Percentiles rank a stretch among this genome's conserved stretches.
These are phyloP conservation scores for Taphrina deformans DNA, from an alignment of 1,139 yeast genomes.

Conservation along the genomic window DNA sequence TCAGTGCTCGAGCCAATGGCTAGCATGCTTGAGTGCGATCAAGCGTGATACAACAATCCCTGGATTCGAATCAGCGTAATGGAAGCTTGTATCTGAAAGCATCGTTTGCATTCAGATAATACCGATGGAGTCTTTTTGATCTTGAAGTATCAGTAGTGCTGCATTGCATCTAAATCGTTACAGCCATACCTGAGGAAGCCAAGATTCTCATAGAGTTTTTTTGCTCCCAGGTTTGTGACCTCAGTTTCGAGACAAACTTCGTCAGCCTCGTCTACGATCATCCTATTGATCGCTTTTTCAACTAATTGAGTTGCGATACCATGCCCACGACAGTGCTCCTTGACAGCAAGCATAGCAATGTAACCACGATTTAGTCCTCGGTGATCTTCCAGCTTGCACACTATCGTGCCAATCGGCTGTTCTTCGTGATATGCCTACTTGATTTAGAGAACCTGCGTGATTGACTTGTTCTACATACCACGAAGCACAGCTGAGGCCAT, in stretches of 20 bases:
- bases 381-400: constrained; percentile 81
- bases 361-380: constrained; percentile 74
- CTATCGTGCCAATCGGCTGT: constrained; percentile 71
- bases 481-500: constrained; percentile 64
- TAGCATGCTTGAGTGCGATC: too few relatives aligned
- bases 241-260: constrained; percentile 88
- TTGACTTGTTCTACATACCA: constrained; percentile 40
- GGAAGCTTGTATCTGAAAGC: constrained; percentile 81
- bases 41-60: too few relatives aligned
- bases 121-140: constrained; percentile 71
- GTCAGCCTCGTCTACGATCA: constrained; percentile 67
- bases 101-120: constrained; percentile 88
- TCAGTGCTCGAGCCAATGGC: too few relatives aligned
- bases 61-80: neutral
- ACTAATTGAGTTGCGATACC: constrained; percentile 77
- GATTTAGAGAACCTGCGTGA: neutral
- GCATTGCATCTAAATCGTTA: neutral
- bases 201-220: constrained; percentile 74
- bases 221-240: constrained; percentile 74
- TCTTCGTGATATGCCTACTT: constrained; percentile 35
- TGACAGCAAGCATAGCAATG: constrained; percentile 93
- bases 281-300: constrained; percentile 60
- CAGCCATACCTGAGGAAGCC: constrained; percentile 70
- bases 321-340: constrained; percentile 64
- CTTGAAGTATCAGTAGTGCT: neutral